Base-by-base conservation (phyloP, 345 rosid species). In the Syzygium aqueum region DNA sequence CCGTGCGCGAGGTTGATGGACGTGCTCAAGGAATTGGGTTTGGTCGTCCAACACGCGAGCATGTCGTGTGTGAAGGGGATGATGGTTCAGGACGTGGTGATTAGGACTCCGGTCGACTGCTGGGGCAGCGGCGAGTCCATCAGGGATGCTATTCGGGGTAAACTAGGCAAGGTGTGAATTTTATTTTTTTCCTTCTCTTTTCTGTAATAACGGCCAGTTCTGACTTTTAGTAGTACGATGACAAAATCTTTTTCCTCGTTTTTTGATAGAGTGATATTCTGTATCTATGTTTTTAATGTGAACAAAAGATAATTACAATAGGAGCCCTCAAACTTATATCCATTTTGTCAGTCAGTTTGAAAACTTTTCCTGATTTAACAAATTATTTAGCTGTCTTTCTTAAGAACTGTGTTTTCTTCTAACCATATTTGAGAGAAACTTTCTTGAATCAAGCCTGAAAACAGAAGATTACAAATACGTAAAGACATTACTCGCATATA, bases 31-130 rank as follows among this genome's bases (percentile, higher is more conserved):
- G 78, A 65, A 65, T 30, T 65, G 22, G 89, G 90, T 78, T 88
- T 91, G 61, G 89, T 67, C 6, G 88, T 94, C n/a, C 90, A 88
- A 85, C 94, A 92, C 54, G 94, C 90, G 2, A 92, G 93, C 85
- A 83, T 92, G 15, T 90, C 94, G 5, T 85, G 87, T 57, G 89
- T 90, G 22, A 8, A 89, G 86, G 78, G 92, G 4, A 9, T 90
- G 84, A 54, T 93, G 90, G 86, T 93, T 56, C 93, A 90, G 56
- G 92, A 92, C 87, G 89, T 89, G 56, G 94, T 92, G 7, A 91
- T 93, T 15, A 86, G 61, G 49, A 51, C 90, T 88, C 93, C 91
- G 33, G 86, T 86, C 2, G 92, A 92, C 46, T 77, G 23, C 43
- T 65, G 78, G 78, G 78, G 30, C 23, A 8, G 78, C 43, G 43